Conservation (phyloP, 1,284 basidiomycete species). For the Puccinia novopanici region DNA sequence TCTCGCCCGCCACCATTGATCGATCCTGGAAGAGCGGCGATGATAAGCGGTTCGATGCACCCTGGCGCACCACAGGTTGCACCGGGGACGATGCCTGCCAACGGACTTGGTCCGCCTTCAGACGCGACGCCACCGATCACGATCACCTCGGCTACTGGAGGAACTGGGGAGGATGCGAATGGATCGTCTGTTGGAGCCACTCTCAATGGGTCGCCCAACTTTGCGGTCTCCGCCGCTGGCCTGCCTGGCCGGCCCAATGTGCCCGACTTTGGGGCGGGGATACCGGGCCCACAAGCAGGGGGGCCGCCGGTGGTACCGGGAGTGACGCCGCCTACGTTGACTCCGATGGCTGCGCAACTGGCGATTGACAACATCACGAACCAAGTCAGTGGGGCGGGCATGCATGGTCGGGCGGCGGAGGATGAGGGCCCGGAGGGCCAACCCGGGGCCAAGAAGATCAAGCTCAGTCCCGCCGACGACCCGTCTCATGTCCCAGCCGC, state of each 20-base stretch:
- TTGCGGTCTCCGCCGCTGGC: conserved; percentile 30
- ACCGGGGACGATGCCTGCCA: conserved; percentile 1
- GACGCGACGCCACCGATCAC: conserved; percentile 18
- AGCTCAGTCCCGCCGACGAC: conserved; percentile 12
- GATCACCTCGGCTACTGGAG: conserved; percentile 9
- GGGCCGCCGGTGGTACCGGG: neutral
- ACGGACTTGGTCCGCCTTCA: neutral
- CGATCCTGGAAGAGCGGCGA: conserved; percentile 47
- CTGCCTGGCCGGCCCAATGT: conserved; percentile 48
- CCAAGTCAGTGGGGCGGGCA: conserved; percentile 66
- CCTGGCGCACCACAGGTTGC: neutral
- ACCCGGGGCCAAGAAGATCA: conserved; percentile 42
- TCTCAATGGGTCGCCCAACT: neutral
- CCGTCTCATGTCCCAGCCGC: neutral
- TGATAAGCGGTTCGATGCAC: conserved; percentile 39
- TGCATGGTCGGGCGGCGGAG: conserved; percentile 74
- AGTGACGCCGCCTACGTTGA: neutral
- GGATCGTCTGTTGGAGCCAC: neutral
- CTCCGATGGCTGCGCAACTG: conserved; percentile 34
- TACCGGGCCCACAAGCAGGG: conserved; percentile 31
- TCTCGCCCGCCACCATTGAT: conserved; percentile 67
- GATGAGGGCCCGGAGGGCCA: conserved; percentile 56
- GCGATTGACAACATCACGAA: conserved; percentile 44
- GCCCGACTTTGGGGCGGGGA: conserved; percentile 46
- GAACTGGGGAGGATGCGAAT: neutral